Evolutionary conservation across 306 rosid genomes (phyloP).

Genomic region (Aeschynomene evenia): DNA sequence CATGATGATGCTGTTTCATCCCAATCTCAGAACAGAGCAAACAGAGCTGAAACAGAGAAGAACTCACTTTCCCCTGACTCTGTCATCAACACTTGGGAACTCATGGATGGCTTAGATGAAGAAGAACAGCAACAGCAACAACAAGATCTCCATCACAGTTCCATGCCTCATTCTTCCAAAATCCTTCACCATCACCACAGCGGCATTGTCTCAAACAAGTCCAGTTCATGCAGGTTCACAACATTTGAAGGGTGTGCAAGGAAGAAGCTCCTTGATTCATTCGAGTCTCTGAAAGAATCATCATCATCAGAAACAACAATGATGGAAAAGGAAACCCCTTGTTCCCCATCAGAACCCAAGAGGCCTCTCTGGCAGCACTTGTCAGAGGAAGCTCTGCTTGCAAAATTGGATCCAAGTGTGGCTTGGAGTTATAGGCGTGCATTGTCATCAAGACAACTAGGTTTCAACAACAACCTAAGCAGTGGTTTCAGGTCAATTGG

Average conservation of each 20-base stretch:
- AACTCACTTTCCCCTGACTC: slow-evolving; percentile 81
- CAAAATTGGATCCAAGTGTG: slow-evolving; percentile 77
- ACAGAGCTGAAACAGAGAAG: slow-evolving; percentile 18
- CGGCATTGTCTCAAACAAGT: slow-evolving; percentile 20
- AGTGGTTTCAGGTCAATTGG: slow-evolving; percentile 50
- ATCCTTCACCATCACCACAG: slow-evolving; percentile 27
- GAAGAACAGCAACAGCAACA: slow-evolving; percentile 8
- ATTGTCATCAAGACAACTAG: slow-evolving; percentile 60
- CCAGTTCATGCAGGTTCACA: slow-evolving; percentile 52
- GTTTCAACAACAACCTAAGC: slow-evolving; percentile 2
- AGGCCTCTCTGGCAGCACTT: slow-evolving; percentile 88
- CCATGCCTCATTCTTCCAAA: not conserved
- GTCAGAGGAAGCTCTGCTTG: slow-evolving; percentile 72
- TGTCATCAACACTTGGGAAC: slow-evolving; percentile 93
- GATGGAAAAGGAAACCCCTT: slow-evolving; percentile 23
- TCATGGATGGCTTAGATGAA: slow-evolving; percentile 68
- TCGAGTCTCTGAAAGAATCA: slow-evolving; percentile 34
- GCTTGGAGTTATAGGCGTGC: slow-evolving; percentile 71
- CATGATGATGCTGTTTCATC: not conserved
- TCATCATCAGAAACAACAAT: slow-evolving; percentile 23
- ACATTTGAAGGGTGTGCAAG: slow-evolving; percentile 50
- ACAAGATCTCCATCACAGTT: not conserved
- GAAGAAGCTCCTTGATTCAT: slow-evolving; percentile 42
- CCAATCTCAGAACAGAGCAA: not conserved
- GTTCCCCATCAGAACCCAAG: slow-evolving; percentile 20